Base-by-base conservation (phyloP, 176 grass and related monocot genomes). In the Aegilops bicornis region DNA sequence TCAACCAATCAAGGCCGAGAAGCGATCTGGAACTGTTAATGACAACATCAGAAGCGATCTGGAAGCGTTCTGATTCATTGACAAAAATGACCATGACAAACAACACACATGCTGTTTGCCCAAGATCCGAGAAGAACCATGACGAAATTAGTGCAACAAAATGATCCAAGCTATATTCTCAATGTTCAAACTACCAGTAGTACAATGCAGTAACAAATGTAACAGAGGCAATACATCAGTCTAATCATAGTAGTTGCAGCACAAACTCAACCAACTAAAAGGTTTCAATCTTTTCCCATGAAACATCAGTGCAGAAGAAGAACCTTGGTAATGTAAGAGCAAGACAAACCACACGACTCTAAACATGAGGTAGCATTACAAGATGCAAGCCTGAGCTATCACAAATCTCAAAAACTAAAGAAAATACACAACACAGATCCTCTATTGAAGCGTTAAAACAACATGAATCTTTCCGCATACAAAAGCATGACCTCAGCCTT, bases 361-460 rank as follows among this genome's bases (percentile, higher is more conserved):
- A 82, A 78, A 82, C 22, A 12, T 54, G 11, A 72, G 12, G 8
- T 48, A 1, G 2, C 73, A 75, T 36, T 27, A n/a, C 40, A 86
- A 10, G 65, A 80, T 61, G 74, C 17, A n/a, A 62, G 79, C n/a
- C 25, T 19, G 48, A 13, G 61, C 35, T 36, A 86, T 85, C 84
- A 89, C 63, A 84, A 50, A 50, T 50, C 47, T 16, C 14, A 50
- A 16, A 16, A 50, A 50, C 47, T 50, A 50, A 50, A 50, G 47
- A 50, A 50, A 50, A 50, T 16, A 50, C 14, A 50, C 20, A 77
- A 20, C 15, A 7, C 48, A 4, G 23, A 24, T 27, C 66, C 62
- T 15, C 12, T 3, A 11, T 39, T 80, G 6, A 9, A 24, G 47
- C 37, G 3, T 3, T 22, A 29, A 59, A 72, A 29, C 15, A 60